Base-by-base conservation (phyloP, 2,329 filamentous ascomycete genomes). In the Scedosporium boydii region DNA sequence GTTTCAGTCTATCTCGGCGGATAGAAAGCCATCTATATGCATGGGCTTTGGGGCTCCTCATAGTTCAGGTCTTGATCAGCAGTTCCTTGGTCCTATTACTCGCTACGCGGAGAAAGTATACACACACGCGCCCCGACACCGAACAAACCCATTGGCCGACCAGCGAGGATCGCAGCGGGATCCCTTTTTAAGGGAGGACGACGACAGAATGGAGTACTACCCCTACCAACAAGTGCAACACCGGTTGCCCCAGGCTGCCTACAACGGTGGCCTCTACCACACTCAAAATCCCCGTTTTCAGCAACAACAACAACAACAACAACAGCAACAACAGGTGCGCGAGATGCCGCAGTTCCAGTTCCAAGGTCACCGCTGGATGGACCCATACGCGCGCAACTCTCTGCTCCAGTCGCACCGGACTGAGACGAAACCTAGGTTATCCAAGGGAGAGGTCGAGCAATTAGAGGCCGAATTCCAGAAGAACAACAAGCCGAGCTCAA, bases 401-500 rank as follows among this genome's bases (percentile, higher is more conserved):
- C 46, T 61, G 21, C 59, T 55, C 48, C 59, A 61, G 48, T 55
- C 48, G 7, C 59, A 55, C 48, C 26, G 59, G 34, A 77, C 75
- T 61, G 77, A 82, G 66, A 77, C 80, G 12, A 83, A 82, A 68
- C 79, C 81, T 23, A 75, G 81, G 38, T 73, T 85, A 34, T 81
- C 81, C 62, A 85, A 84, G 69, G 81, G 84, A 59, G 82, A 85
- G 69, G 82, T 85, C 7, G 82, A 84, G 65, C 70, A 82, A 58
- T 74, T 87, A 34, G 85, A 87, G 68, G 76, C 78, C 41, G 83
- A 86, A 69, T 87, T 87, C 66, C 78, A 82, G 64, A 83, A 84
- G 70, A 87, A 87, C 70, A 81, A 82, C 65, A 87, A 87, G 72
- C 85, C 85, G 9, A 85, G 81, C 60, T 86, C 83, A 71, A 83